Percentiles rank a stretch among this genome's conserved stretches.
Conservation (phyloP, 2,329 filamentous ascomycete genomes). For the Ceratocystis albifundus region DNA sequence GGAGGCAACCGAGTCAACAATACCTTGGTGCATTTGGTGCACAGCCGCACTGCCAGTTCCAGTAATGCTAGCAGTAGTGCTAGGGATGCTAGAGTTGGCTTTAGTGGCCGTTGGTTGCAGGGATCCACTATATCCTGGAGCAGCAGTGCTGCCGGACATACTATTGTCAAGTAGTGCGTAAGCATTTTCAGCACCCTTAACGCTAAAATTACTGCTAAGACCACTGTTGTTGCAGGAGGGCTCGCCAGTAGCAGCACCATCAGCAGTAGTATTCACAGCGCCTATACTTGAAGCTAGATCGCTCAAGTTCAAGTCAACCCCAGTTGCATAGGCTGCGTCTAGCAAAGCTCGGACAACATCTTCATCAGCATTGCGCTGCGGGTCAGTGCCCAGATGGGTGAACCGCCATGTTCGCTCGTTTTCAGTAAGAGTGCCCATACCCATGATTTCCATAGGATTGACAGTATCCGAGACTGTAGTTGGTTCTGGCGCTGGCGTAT, state of each 20-base stretch:
- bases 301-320: neutral
- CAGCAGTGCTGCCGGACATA: slow-evolving; percentile 6
- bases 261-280: neutral
- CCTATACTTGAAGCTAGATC: neutral
- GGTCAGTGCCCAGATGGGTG: slow-evolving; percentile 3
- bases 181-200: slow-evolving; percentile 1
- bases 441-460: slow-evolving; percentile 13
- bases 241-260: neutral
- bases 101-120: neutral
- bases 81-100: neutral
- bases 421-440: slow-evolving; percentile 8
- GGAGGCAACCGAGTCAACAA: slow-evolving; percentile 15
- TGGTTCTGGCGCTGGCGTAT: neutral
- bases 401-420: slow-evolving; percentile 11
- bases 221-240: neutral
- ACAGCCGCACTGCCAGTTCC: slow-evolving; percentile 11
- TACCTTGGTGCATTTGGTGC: slow-evolving; percentile 4
- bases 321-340: neutral
- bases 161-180: neutral
- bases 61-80: neutral
- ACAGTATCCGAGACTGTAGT: slow-evolving; percentile 3
- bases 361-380: neutral
- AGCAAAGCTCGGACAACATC: neutral
- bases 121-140: slow-evolving; percentile 15
- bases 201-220: neutral